Conservation (phyloP, 352 stramenopile genomes). For the Elongisporangium prolatum region DNA sequence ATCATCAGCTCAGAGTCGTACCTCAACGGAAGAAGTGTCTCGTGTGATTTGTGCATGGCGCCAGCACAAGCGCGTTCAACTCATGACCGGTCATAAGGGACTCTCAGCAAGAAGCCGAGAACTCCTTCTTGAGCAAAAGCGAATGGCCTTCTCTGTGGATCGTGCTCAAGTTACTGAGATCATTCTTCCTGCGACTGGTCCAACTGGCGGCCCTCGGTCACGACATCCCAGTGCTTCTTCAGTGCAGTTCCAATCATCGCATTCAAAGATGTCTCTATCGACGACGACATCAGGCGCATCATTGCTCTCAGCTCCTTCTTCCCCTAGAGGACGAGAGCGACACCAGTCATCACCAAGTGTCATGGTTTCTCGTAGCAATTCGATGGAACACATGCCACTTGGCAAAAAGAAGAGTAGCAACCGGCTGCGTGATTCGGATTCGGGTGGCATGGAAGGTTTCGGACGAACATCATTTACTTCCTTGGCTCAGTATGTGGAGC, state of each 20-base stretch:
- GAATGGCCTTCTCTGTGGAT: slow-evolving; percentile 80
- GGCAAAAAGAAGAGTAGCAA: slow-evolving; percentile 55
- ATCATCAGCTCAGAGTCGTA: slow-evolving; percentile 33
- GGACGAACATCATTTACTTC: slow-evolving; percentile 74
- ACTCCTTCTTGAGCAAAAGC: slow-evolving; percentile 83
- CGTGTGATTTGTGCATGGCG: slow-evolving; percentile 82
- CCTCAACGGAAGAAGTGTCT: slow-evolving; percentile 65
- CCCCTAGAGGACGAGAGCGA: slow-evolving; percentile 16
- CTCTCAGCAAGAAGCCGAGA: slow-evolving; percentile 73
- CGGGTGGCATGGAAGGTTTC: slow-evolving; percentile 50
- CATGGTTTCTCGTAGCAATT: slow-evolving; percentile 29
- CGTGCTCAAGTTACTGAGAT: slow-evolving; percentile 83
- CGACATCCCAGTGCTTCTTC: slow-evolving; percentile 26
- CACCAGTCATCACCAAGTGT: slow-evolving; percentile 28
- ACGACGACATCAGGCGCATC: slow-evolving; percentile 33
- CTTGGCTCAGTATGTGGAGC: slow-evolving; percentile 55
- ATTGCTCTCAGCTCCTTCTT: slow-evolving; percentile 20
- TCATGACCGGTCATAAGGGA: slow-evolving; percentile 87
- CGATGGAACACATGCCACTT: slow-evolving; percentile 31
- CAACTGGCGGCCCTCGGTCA: slow-evolving; percentile 36
- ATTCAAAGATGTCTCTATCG: slow-evolving; percentile 29
- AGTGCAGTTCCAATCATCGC: slow-evolving; percentile 14
- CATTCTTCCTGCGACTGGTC: slow-evolving; percentile 58
- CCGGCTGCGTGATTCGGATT: slow-evolving; percentile 17
- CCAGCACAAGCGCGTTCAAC: slow-evolving; percentile 80